A percentile compares a stretch with the other conserved stretches of the same genome.
Conservation (phyloP, 106 monocot species). For the Chionographis japonica region DNA sequence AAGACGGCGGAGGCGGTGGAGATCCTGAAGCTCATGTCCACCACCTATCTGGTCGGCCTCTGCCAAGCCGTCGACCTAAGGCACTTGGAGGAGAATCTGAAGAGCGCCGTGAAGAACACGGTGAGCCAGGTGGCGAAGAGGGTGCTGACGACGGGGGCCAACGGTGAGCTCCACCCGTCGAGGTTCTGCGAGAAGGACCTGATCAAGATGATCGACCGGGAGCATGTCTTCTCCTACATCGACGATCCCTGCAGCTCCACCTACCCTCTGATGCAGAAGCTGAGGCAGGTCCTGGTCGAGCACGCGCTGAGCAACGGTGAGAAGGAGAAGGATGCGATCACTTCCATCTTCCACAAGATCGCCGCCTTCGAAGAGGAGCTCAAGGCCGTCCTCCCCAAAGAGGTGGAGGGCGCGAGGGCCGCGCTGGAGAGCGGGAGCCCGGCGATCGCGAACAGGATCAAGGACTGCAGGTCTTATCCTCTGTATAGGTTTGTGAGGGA, state of each 20-base stretch:
- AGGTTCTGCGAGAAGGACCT: constrained; percentile 55
- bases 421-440: constrained; percentile 19
- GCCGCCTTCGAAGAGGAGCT: constrained; percentile 22
- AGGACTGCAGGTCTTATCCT: constrained; percentile 32
- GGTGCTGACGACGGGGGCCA: constrained; percentile 25
- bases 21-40: constrained; percentile 55
- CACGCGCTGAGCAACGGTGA: constrained; percentile 34
- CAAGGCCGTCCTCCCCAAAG: constrained; percentile 17
- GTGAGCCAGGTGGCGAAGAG: constrained; percentile 40
- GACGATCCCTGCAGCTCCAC: constrained; percentile 41
- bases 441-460: constrained; percentile 34
- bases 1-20: constrained; percentile 65
- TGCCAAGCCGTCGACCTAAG: constrained; percentile 43
- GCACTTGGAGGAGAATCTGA: constrained; percentile 49
- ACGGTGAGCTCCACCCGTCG: constrained; percentile 40
- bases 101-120: constrained; percentile 31
- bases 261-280: constrained; percentile 45
- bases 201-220: constrained; percentile 29
- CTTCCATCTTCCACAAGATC: constrained; percentile 30
- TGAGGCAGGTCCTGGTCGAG: constrained; percentile 39
- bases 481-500: constrained; percentile 30
- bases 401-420: constrained; percentile 14
- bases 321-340: constrained; percentile 23
- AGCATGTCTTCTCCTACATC: constrained; percentile 39
- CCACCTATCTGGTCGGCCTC: constrained; percentile 34